Conservation (phyloP, 1,284 basidiomycete genomes). For the Gymnopus androsaceus region DNA sequence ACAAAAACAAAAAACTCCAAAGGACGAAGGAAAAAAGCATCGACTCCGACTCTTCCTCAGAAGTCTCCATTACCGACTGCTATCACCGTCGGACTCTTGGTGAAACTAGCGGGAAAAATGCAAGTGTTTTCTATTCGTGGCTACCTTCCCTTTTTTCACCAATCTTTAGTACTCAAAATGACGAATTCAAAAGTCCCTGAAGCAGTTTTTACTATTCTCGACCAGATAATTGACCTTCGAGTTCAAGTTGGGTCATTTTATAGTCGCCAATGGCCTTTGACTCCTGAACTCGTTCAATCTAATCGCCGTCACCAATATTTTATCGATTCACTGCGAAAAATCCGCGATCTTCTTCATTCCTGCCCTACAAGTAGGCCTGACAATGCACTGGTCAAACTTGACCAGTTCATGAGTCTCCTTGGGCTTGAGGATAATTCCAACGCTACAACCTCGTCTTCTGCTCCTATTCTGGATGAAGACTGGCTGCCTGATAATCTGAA, state of each 20-base stretch:
- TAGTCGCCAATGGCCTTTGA: no score
- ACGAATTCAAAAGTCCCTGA: no score
- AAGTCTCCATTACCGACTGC: background rate
- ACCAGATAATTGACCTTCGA: no score
- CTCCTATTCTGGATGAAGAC: no score
- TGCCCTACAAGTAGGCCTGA: background rate
- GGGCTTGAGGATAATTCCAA: background rate
- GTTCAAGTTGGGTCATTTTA: no score
- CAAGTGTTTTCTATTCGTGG: background rate
- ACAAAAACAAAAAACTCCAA: background rate
- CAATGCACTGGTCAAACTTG: background rate
- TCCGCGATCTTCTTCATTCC: background rate
- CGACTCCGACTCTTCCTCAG: no score
- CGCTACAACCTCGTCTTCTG: no score
- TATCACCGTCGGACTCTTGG: background rate
- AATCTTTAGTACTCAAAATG: no score
- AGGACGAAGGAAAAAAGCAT: no score
- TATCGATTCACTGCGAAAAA: background rate
- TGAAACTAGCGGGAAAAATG: constrained; percentile 1
- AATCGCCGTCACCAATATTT: background rate
- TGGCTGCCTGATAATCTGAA: no score
- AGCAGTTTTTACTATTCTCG: no score
- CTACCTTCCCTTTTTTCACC: background rate
- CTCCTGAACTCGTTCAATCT: no score
- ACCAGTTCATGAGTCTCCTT: background rate